Evolutionary conservation across 768 basidiomycete species (phyloP).

Genomic region (Termitomyces sp.): DNA sequence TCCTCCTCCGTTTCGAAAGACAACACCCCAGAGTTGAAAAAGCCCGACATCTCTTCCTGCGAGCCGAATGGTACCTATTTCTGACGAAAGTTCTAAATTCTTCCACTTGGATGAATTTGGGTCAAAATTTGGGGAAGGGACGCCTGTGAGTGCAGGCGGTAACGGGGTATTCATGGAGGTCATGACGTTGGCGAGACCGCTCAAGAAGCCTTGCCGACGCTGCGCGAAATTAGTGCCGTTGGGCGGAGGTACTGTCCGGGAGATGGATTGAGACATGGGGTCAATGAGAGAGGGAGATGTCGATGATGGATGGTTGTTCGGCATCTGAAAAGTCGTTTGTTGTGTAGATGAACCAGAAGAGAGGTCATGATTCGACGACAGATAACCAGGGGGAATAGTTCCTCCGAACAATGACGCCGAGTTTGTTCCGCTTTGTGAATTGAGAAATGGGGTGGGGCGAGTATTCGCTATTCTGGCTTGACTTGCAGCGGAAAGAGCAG

Average conservation of each 20-base stretch:
- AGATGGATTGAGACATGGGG: conserved; percentile 32
- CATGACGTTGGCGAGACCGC: conserved; percentile 56
- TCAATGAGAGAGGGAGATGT: conserved; percentile 39
- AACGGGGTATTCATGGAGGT: conserved; percentile 53
- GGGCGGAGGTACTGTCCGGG: conserved; percentile 28
- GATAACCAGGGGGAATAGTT: conserved; percentile 41
- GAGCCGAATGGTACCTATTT: conserved; percentile 59
- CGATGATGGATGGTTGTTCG: conserved; percentile 34
- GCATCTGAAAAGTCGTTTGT: conserved; percentile 41
- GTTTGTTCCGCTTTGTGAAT: conserved; percentile 48
- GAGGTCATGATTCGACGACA: conserved; percentile 40
- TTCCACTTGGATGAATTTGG: conserved; percentile 59
- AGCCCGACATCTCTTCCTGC: conserved; percentile 73
- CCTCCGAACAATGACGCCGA: conserved; percentile 65
- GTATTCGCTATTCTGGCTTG: conserved; percentile 54
- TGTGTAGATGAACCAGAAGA: conserved; percentile 26
- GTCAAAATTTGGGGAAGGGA: conserved; percentile 55
- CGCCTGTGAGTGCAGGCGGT: conserved; percentile 68
- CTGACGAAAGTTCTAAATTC: conserved; percentile 54
- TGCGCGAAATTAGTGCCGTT: conserved; percentile 36
- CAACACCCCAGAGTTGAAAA: conserved; percentile 65
- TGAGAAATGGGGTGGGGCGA: conserved; percentile 26
- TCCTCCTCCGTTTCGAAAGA: conserved; percentile 55
- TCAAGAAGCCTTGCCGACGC: conserved; percentile 55
- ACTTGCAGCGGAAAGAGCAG: conserved; percentile 61